These are phyloP conservation scores for Rhazya stricta DNA, from an alignment of 257 asterid genomes.

Conservation along the genomic window DNA sequence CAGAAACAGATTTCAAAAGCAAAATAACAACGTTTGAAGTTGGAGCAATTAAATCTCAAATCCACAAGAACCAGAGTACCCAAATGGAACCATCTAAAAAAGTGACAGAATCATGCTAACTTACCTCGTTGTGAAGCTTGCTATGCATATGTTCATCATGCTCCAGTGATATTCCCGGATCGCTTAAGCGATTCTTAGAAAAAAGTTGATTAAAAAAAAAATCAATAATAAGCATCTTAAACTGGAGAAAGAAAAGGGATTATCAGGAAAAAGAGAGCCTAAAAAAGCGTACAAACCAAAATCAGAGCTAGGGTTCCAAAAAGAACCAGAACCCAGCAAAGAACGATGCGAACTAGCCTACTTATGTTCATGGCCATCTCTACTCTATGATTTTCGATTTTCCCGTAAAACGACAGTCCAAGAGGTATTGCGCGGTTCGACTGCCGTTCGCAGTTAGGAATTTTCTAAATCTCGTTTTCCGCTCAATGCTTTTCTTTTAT, in stretches of 20 bases:
- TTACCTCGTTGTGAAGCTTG: background rate
- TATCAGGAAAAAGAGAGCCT: background rate
- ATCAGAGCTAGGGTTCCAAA: conserved; percentile 71
- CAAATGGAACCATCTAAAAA: background rate
- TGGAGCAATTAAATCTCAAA: background rate
- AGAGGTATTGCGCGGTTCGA: background rate
- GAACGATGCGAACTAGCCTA: conserved; percentile 40
- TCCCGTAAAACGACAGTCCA: background rate
- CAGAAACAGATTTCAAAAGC: background rate
- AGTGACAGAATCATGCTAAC: background rate
- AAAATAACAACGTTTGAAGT: background rate
- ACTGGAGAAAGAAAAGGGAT: conserved; percentile 1
- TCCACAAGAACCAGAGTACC: background rate
- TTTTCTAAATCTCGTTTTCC: no score
- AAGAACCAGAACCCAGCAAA: conserved; percentile 60
- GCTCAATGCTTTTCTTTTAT: no score
- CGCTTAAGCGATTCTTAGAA: conserved; percentile 60
- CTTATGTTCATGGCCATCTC: conserved; percentile 26
- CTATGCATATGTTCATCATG: conserved; percentile 7
- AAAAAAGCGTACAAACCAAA: conserved; percentile 39
- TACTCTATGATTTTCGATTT: background rate
- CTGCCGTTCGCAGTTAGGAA: no score
- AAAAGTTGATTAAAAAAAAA: background rate
- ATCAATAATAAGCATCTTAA: background rate
- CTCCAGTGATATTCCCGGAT: conserved; percentile 38